These are phyloP conservation scores for Licmophora abbreviata DNA, from an alignment of 108 stramenopile genomes.

Conservation along the genomic window DNA sequence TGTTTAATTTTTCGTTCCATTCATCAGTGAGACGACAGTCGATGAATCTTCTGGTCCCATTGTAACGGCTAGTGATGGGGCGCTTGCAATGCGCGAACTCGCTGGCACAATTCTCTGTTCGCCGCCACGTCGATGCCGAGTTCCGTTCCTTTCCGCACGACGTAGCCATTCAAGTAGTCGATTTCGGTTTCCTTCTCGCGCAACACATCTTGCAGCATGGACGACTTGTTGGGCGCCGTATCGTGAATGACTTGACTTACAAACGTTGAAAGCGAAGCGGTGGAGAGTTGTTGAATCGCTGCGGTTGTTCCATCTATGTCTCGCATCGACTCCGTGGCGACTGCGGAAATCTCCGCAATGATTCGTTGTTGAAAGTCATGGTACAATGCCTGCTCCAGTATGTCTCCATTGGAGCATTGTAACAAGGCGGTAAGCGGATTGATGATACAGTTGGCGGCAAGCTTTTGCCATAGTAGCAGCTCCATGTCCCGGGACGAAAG, in stretches of 20 bases:
- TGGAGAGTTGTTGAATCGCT: background rate
- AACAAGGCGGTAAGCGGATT: conserved; percentile 59
- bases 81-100: conserved; percentile 26
- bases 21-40: no score
- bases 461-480: conserved; percentile 54
- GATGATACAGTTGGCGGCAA: conserved; percentile 71
- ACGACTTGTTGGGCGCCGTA: conserved; percentile 62
- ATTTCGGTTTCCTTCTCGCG: conserved; percentile 49
- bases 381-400: conserved; percentile 6
- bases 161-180: conserved; percentile 69
- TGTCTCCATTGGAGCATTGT: conserved; percentile 33
- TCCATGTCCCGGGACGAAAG: conserved; percentile 24
- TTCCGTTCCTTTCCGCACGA: conserved; percentile 39
- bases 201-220: conserved; percentile 68
- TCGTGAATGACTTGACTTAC: conserved; percentile 45
- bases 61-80: no score
- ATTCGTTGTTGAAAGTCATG: conserved; percentile 6
- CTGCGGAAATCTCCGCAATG: conserved; percentile 11
- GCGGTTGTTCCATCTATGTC: background rate
- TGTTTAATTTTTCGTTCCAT: no score
- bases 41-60: no score
- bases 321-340: background rate
- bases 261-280: conserved; percentile 21
- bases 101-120: conserved; percentile 31
- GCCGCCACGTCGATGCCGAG: conserved; percentile 37